Evolutionary conservation across 2,329 filamentous ascomycete species (phyloP).

Genomic region (Hyphodiscus sp.): DNA sequence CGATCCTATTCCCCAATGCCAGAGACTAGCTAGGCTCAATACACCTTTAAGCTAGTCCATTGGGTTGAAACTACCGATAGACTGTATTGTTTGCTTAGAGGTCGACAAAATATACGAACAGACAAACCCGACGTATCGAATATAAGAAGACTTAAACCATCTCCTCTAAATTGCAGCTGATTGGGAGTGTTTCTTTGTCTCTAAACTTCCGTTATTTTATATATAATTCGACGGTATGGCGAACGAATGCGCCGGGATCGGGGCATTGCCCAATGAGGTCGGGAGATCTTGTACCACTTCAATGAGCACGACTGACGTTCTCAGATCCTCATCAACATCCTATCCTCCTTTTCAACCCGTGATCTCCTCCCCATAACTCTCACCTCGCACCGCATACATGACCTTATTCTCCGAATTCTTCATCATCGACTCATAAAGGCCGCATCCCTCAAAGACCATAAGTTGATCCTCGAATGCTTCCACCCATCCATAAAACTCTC

Average conservation of each 20-base stretch:
- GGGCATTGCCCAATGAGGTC: neutral
- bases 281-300: neutral
- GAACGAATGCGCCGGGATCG: neutral
- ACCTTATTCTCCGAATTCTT: constrained; percentile 55
- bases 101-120: too few species aligned
- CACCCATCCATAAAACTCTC: constrained; percentile 63
- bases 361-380: constrained; percentile 50
- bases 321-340: constrained; percentile 45
- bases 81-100: too few species aligned
- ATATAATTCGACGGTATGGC: neutral
- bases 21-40: too few species aligned
- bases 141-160: too few species aligned
- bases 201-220: neutral
- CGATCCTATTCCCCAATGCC: too few species aligned
- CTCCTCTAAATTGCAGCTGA: too few species aligned
- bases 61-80: too few species aligned
- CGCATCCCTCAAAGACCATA: constrained; percentile 50
- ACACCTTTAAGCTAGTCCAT: too few species aligned
- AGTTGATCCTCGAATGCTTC: constrained; percentile 72
- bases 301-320: neutral
- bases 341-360: constrained; percentile 42
- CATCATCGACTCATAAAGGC: constrained; percentile 57
- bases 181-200: too few species aligned
- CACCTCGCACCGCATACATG: constrained; percentile 58
- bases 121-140: too few species aligned